Conservation (phyloP, 805 yeast species). For the Yamadazyma paraphyllophila region DNA sequence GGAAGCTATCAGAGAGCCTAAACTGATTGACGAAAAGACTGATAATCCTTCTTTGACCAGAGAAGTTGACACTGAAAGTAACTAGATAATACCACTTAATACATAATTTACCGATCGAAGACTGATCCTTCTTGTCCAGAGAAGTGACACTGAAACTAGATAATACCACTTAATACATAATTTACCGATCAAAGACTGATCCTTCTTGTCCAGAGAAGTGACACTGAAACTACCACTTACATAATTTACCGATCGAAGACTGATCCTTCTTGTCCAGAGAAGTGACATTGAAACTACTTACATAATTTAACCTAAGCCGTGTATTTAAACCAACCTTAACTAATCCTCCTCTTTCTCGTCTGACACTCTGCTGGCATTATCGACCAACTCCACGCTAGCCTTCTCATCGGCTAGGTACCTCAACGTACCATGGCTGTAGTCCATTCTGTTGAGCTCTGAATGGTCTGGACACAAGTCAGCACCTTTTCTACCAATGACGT, state of each 20-base stretch:
- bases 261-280: not conserved
- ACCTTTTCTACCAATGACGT: conserved; percentile 54
- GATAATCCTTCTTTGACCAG: not conserved
- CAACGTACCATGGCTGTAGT: conserved; percentile 18
- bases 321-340: no score
- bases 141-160: conserved; percentile 6
- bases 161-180: not conserved
- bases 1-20: conserved; percentile 3
- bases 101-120: conserved; percentile 1
- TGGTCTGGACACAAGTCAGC: conserved; percentile 51
- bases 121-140: not conserved
- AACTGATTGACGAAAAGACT: conserved; percentile 1
- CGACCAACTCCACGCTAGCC: conserved; percentile 8
- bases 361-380: conserved; percentile 13
- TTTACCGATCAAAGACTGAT: conserved; percentile 1
- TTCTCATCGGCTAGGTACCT: conserved; percentile 12
- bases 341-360: conserved; percentile 12
- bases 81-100: not conserved
- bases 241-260: conserved; percentile 1
- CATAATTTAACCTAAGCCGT: no score
- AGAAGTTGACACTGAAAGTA: conserved; percentile 7
- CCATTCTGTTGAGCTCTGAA: conserved; percentile 38
- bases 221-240: conserved; percentile 1
- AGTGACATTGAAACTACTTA: no score
- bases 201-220: not conserved